phyloP scores from a whole-genome alignment of 805 yeast species.

The Yarrowia hollandica region DNA sequence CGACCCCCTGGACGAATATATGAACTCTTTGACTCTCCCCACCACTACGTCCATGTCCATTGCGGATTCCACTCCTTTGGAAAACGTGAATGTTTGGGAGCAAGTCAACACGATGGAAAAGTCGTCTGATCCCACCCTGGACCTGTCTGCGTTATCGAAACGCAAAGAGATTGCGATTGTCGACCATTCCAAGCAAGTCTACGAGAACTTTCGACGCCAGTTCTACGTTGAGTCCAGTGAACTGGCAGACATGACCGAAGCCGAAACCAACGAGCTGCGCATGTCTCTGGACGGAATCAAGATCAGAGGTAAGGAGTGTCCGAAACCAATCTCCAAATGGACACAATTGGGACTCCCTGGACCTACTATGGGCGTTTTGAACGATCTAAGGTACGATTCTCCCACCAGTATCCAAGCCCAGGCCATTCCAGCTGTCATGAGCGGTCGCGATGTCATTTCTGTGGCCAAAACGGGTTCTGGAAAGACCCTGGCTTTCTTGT shows the following conservation, averaged over 20 bases:
- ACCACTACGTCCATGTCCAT: conserved; percentile 31
- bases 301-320: conserved; percentile 58
- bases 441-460: conserved; percentile 87
- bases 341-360: conserved; percentile 76
- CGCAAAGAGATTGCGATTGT: conserved; percentile 54
- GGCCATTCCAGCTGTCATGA: conserved; percentile 86
- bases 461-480: conserved; percentile 98
- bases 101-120: conserved; percentile 39
- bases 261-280: conserved; percentile 59
- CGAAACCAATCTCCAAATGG: conserved; percentile 75
- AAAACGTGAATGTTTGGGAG: conserved; percentile 32
- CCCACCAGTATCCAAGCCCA: conserved; percentile 93
- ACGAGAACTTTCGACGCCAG: conserved; percentile 57
- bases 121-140: conserved; percentile 38
- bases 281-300: conserved; percentile 61
- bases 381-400: conserved; percentile 51
- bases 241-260: conserved; percentile 48
- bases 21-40: conserved; percentile 38
- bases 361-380: conserved; percentile 54
- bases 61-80: conserved; percentile 25
- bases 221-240: conserved; percentile 67
- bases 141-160: conserved; percentile 38
- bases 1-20: conserved; percentile 53
- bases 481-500: conserved; percentile 81
- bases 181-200: conserved; percentile 48